phyloP scores from a whole-genome alignment of 2,329 filamentous ascomycete genomes.

The Neofusicoccum sp. region DNA sequence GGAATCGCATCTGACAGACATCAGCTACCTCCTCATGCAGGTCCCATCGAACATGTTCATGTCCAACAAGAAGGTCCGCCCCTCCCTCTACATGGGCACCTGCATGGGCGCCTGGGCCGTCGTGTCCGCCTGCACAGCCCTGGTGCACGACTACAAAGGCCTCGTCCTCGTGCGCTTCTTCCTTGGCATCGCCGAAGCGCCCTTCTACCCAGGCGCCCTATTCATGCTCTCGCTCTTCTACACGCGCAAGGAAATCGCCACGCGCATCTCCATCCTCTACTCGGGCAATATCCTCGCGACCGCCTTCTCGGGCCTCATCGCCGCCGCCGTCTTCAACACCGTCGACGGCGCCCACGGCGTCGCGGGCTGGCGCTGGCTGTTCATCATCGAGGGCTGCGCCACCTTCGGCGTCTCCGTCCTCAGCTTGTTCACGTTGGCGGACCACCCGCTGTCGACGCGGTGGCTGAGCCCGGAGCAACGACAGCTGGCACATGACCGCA shows the following conservation, averaged over 20 bases:
- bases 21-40: slow-evolving; percentile 40
- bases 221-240: slow-evolving; percentile 42
- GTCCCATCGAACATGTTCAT: slow-evolving; percentile 50
- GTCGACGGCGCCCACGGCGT: slow-evolving; percentile 29
- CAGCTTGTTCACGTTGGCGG: slow-evolving; percentile 32
- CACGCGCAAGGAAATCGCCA: slow-evolving; percentile 41
- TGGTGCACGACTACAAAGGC: slow-evolving; percentile 37
- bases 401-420: slow-evolving; percentile 28
- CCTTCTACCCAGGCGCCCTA: slow-evolving; percentile 37
- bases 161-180: slow-evolving; percentile 43
- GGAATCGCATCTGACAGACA: slow-evolving; percentile 54
- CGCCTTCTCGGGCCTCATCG: slow-evolving; percentile 47
- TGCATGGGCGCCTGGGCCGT: slow-evolving; percentile 46
- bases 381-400: slow-evolving; percentile 9
- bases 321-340: slow-evolving; percentile 34
- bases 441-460: slow-evolving; percentile 43
- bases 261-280: slow-evolving; percentile 42
- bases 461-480: slow-evolving; percentile 53
- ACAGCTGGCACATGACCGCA: slow-evolving; percentile 39
- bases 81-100: slow-evolving; percentile 38
- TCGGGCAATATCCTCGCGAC: slow-evolving; percentile 44
- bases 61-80: slow-evolving; percentile 35
- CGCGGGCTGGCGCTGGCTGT: neutral
- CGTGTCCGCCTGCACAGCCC: slow-evolving; percentile 40
- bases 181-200: slow-evolving; percentile 41